phyloP scores from a whole-genome alignment of 768 basidiomycete genomes.

The Saitozyma sp. region DNA sequence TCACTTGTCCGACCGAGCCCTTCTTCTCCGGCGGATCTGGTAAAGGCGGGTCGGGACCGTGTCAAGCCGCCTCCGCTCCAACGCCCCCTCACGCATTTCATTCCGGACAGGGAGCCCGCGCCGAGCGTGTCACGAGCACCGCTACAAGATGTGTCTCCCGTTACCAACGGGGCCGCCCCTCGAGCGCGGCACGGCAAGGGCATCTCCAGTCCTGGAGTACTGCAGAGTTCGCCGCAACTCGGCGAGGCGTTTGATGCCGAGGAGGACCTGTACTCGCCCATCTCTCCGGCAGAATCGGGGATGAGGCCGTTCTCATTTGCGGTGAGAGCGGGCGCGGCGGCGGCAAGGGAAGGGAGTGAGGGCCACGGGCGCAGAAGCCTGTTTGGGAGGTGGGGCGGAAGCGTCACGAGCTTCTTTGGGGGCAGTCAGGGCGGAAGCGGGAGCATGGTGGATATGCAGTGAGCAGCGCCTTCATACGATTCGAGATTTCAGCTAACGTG shows the following conservation, averaged over 20 bases:
- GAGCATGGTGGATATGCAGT: slow-evolving; percentile 56
- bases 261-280: slow-evolving; percentile 35
- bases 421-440: slow-evolving; percentile 53
- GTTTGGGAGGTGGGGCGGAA: slow-evolving; percentile 49
- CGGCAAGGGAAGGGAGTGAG: slow-evolving; percentile 33
- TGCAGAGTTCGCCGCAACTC: slow-evolving; percentile 19
- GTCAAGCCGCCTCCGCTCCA: slow-evolving; percentile 5
- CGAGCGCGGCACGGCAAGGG: slow-evolving; percentile 26
- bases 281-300: slow-evolving; percentile 28
- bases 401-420: slow-evolving; percentile 52
- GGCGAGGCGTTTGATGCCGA: slow-evolving; percentile 16
- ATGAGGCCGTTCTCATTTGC: slow-evolving; percentile 54
- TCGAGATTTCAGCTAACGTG: background rate
- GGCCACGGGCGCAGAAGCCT: slow-evolving; percentile 44
- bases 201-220: slow-evolving; percentile 30
- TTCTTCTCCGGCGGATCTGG: slow-evolving; percentile 39
- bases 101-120: slow-evolving; percentile 32
- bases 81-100: slow-evolving; percentile 40
- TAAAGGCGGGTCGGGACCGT: slow-evolving; percentile 11
- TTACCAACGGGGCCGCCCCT: background rate
- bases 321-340: slow-evolving; percentile 47
- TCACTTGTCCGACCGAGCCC: slow-evolving; percentile 38
- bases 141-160: too few species aligned
- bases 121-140: too few species aligned
- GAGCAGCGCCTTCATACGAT: slow-evolving; percentile 16